Base-by-base conservation (phyloP, 306 rosid species). In the Ormosia semicastrata region DNA sequence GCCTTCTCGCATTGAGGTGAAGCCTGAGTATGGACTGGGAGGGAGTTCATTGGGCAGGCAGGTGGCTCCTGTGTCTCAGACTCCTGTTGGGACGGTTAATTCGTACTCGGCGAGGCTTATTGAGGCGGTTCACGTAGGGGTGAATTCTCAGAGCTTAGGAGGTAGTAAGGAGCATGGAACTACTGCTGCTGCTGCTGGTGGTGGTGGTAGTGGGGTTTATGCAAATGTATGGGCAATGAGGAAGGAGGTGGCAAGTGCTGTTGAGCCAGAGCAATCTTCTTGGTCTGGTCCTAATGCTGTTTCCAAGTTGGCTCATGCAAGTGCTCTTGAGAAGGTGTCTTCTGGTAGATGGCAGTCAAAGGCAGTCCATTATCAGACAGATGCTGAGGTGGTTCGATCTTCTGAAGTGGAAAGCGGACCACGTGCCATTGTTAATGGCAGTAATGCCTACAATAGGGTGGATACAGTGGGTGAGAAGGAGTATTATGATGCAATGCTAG, bases 321-420 rank as follows among this genome's bases (percentile, higher is more conserved):
- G 98, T 86, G 93, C 99, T 3, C 88, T 93, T 41, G 98, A 93
- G 56, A 96, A 93, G 97, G 97, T 93, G 73, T 89, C 96, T 39
- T 96, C 99, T 1, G 99, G 98, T 47, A 86, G 97, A 77, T 96
- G 99, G 99, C 98, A 96, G 67, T 92, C 97, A 0, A 93, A 92
- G 89, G 57, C 90, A 0, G 73, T 75, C 12, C 86, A 84, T 68
- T 85, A 84, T 86, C 96, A 91, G 90, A 57, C 89, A 3, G 94
- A 91, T 67, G 81, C 69, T 49, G 94, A 90, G 84, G 85, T 77
- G 81, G 82, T 76, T 33, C 86, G 86, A 76, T 81, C 94, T 56
- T 70, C 88, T 2, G 92, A 95, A 71, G 70, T 30, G 5, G 96
- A 88, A 78, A 53, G 76, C 66, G 88, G 71, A 40, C 77, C 73